Evolutionary conservation across 768 basidiomycete species (phyloP).

Genomic region (Macrocybe gigantea): DNA sequence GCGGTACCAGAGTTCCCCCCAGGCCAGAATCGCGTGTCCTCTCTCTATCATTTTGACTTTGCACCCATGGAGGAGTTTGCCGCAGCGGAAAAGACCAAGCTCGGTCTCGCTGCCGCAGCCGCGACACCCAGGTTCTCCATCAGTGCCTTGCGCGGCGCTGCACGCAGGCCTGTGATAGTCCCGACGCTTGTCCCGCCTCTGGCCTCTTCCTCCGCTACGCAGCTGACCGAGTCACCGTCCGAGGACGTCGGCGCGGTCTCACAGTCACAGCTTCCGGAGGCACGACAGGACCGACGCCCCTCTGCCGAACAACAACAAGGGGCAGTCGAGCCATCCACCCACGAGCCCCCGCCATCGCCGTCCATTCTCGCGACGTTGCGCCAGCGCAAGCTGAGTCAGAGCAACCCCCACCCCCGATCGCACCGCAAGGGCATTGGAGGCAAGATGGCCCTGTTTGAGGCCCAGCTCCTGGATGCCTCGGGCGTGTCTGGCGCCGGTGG

Average conservation of each 20-base stretch:
- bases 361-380: constrained; percentile 25
- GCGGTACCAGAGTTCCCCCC: too few species aligned
- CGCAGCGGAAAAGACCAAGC: constrained; percentile 52
- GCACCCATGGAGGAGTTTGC: constrained; percentile 73
- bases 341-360: constrained; percentile 4
- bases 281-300: constrained; percentile 6
- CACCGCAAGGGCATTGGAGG: constrained; percentile 58
- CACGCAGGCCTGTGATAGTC: background rate
- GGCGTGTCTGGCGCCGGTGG: background rate
- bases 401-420: constrained; percentile 60
- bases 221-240: background rate
- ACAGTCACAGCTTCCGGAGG: too few species aligned
- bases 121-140: constrained; percentile 36
- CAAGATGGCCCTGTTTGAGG: constrained; percentile 91
- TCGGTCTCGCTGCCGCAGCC: constrained; percentile 45
- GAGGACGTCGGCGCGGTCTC: too few species aligned
- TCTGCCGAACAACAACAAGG: background rate
- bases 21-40: constrained; percentile 4
- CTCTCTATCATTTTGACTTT: constrained; percentile 67
- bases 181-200: background rate
- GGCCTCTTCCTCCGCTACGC: background rate
- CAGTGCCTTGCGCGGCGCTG: constrained; percentile 12
- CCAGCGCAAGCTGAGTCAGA: constrained; percentile 85
- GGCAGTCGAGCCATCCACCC: constrained; percentile 4
- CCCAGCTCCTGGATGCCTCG: constrained; percentile 40